Evolutionary conservation across 768 basidiomycete genomes (phyloP), one percentile per base, ranked within the genome.

Genomic region (Calocybe gangraenosa): DNA sequence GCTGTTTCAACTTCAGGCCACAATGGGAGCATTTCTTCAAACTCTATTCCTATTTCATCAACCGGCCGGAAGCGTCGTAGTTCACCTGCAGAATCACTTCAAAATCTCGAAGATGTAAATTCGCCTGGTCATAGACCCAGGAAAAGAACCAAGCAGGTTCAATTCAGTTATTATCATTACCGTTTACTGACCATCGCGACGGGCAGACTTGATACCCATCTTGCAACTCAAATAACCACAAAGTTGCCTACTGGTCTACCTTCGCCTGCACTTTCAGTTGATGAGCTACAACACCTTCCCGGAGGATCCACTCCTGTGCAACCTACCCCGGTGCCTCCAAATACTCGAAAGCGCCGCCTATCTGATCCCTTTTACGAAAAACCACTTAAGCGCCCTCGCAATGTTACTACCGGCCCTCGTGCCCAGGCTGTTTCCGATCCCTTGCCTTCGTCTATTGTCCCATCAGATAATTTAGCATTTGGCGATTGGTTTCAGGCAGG

Each of bases 401-500:
- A 28, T 5, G 5, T 28, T 6, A 5, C 25, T 28, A 11, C 6
- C 11, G 25, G 25, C 11, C 25, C 25, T 28, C 25, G 25, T 28
- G 25, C 25, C 11, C 25, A 28, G 11, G 25, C 11, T 28, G 25
- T 61, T 2, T 69, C 67, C 0, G 59, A 67, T 44, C 58, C 69
- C 17, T 52, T 63, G 0, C 60, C 65, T 25, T 28, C 11, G 9
- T 37, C 43, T n/a, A 19, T 38, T 23, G 37, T 56, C 7, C 14
- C 42, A 0, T 45, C 49, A 15, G 56, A 50, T 3, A 60, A 55
- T 17, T 48, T 49, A 10, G 46, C 58, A 0, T 44, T 69, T 13
- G 66, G 70, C 15, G 56, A 63, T 23, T 72, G 70, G 72, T 67
- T 67, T 33, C 50, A 60, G 17, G 44, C 56, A 3, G 50, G 48